Evolutionary conservation across 1,284 basidiomycete species (phyloP).

Genomic region (Pterula multifida): DNA sequence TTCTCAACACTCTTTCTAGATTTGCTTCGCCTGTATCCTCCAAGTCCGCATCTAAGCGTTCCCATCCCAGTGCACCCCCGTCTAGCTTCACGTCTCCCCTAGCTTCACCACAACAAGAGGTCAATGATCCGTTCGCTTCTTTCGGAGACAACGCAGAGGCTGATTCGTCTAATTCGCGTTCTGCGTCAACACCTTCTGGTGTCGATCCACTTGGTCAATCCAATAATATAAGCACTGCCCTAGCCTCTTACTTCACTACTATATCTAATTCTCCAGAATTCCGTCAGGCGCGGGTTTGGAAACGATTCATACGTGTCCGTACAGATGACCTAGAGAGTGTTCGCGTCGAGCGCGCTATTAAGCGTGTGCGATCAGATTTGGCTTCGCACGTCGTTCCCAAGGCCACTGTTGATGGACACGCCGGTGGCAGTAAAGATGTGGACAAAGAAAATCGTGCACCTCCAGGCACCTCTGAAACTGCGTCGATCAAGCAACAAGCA

Average conservation of each 20-base stretch:
- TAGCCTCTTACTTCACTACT: slow-evolving; percentile 71
- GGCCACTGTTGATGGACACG: not conserved
- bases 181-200: slow-evolving; percentile 7
- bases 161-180: slow-evolving; percentile 4
- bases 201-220: slow-evolving; percentile 11
- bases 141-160: slow-evolving; percentile 19
- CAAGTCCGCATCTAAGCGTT: slow-evolving; percentile 24
- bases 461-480: not conserved
- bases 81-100: slow-evolving; percentile 31
- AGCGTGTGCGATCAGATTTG: slow-evolving; percentile 77
- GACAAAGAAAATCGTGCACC: not conserved
- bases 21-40: slow-evolving; percentile 52
- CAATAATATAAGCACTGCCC: slow-evolving; percentile 45
- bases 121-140: slow-evolving; percentile 46
- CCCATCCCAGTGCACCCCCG: slow-evolving; percentile 18
- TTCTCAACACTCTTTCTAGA: slow-evolving; percentile 71
- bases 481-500: not conserved
- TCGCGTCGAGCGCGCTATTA: slow-evolving; percentile 76
- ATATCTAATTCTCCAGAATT: slow-evolving; percentile 56
- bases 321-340: slow-evolving; percentile 81
- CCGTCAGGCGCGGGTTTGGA: slow-evolving; percentile 63
- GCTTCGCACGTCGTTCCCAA: slow-evolving; percentile 45
- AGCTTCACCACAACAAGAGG: slow-evolving; percentile 42
- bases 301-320: slow-evolving; percentile 74
- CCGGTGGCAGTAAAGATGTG: not conserved